Conservation (phyloP, 2,329 filamentous ascomycete species). For the Talaromyces sp. region DNA sequence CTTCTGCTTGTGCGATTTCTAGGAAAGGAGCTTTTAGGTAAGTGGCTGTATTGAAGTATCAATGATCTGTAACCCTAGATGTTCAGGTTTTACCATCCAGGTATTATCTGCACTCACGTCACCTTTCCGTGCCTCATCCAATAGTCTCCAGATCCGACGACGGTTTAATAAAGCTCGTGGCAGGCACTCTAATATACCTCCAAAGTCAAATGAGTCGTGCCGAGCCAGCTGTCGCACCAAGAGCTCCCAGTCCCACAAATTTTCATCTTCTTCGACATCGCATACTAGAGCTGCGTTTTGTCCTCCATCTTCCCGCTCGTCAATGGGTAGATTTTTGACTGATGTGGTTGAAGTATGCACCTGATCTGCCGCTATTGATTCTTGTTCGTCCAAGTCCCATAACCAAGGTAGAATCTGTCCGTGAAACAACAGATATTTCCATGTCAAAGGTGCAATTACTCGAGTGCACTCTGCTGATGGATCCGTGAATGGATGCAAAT, state of each 20-base stretch:
- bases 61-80: no score
- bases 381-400: background rate
- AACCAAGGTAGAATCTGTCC: slow-evolving; percentile 6
- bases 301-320: background rate
- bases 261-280: background rate
- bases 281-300: background rate
- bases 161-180: background rate
- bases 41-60: no score
- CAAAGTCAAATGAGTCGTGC: background rate
- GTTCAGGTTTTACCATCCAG: no score
- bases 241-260: slow-evolving; percentile 10
- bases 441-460: background rate
- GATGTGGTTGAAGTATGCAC: background rate
- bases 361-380: background rate
- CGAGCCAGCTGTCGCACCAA: slow-evolving; percentile 6
- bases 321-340: background rate
- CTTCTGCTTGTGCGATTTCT: no score
- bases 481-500: slow-evolving; percentile 1
- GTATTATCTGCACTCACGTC: background rate
- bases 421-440: slow-evolving; percentile 1
- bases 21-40: no score
- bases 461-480: background rate
- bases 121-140: background rate
- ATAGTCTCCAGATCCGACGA: slow-evolving; percentile 1
- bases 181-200: background rate